A percentile compares a stretch with the other conserved stretches of the same genome.
Evolutionary conservation across 2,329 filamentous ascomycete species (phyloP).

Genomic region (Cladosporium cucumerinum): DNA sequence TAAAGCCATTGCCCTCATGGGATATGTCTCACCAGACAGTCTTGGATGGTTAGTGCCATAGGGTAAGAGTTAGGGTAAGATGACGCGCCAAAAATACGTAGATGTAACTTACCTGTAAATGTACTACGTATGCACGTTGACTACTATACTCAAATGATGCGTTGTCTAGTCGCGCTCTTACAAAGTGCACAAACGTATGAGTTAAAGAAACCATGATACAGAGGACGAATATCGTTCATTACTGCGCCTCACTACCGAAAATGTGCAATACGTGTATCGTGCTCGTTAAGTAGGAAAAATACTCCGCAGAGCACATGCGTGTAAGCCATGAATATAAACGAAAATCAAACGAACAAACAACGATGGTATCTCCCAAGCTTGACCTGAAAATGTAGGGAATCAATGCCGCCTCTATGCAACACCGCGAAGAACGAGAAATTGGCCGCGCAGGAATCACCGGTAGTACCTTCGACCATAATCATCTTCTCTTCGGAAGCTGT

Average conservation of each 20-base stretch:
- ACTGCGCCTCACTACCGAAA: neutral
- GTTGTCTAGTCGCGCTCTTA: neutral
- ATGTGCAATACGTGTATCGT: neutral
- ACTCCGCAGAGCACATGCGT: neutral
- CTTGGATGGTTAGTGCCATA: neutral
- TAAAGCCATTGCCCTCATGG: too few relatives aligned
- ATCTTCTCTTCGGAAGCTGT: slow-evolving; percentile 24
- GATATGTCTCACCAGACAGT: neutral
- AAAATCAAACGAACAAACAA: neutral
- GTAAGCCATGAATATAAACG: neutral
- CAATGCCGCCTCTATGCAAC: neutral
- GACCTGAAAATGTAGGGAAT: neutral
- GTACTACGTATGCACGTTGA: neutral
- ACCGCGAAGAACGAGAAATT: neutral
- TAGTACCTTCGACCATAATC: slow-evolving; percentile 19
- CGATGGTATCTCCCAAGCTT: neutral
- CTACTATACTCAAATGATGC: neutral
- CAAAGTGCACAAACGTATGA: neutral
- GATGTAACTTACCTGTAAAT: neutral
- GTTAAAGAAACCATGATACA: neutral
- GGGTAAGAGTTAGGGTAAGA: neutral
- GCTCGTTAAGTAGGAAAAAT: neutral
- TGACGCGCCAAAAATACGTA: neutral
- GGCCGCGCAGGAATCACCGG: neutral
- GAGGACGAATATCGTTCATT: neutral